Evolutionary conservation across 768 basidiomycete species (phyloP).

Genomic region (Cystofilobasidium bisporidii): DNA sequence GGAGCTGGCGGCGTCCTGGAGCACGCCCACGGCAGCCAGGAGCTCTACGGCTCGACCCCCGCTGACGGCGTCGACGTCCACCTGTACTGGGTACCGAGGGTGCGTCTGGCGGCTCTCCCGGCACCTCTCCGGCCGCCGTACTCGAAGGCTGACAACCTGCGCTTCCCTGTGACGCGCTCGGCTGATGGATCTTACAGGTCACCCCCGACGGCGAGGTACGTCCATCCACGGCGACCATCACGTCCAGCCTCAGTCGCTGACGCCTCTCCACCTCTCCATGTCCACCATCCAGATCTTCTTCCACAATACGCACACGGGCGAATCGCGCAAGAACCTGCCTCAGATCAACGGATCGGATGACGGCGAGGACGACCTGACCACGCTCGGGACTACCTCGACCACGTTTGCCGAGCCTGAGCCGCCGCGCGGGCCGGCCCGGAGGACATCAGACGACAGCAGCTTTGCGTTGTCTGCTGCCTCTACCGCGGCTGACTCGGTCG

Average conservation of each 20-base stretch:
- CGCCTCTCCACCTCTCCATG: neutral
- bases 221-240: neutral
- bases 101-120: neutral
- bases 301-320: constrained; percentile 59
- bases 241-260: no score
- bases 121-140: neutral
- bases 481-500: neutral
- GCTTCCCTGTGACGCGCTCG: neutral
- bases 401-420: neutral
- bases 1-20: neutral
- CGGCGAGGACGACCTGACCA: constrained; percentile 28
- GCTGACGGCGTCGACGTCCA: constrained; percentile 1
- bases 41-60: neutral
- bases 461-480: neutral
- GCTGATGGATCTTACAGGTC: constrained; percentile 39
- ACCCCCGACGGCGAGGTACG: constrained; percentile 69
- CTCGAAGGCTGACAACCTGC: neutral
- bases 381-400: constrained; percentile 17
- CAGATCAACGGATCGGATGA: constrained; percentile 13
- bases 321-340: constrained; percentile 69
- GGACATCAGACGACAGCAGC: neutral
- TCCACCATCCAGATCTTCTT: constrained; percentile 69
- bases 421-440: neutral
- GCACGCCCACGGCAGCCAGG: constrained; percentile 3
- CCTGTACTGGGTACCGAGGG: constrained; percentile 83